Base-by-base conservation (phyloP, 495 filamentous ascomycete species). In the Evernia prunastri region DNA sequence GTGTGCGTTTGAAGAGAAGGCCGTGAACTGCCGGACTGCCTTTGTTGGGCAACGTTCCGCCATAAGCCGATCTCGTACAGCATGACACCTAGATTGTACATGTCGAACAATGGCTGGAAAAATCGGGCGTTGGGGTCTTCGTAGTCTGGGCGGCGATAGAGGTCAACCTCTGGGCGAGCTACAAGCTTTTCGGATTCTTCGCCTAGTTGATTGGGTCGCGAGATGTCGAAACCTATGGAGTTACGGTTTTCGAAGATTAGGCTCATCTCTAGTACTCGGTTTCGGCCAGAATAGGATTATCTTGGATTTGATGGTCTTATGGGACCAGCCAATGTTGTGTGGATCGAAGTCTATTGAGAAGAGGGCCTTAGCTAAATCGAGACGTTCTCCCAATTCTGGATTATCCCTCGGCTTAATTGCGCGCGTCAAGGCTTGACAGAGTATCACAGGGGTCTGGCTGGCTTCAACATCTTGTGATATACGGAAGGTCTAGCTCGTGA, bases 281-380 rank as follows among this genome's bases (percentile, higher is more conserved):
- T 63, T 66, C 7, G 65, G 66, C 65, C 73, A 74, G 65, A 76
- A 77, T 17, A 76, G 61, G 47, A 77, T 66, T 39, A 75, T 77
- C n/a, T 73, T 67, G 1, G 75, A 66, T 20, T 71, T 63, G 25
- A 77, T 64, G 36, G 67, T 71, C 56, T 77, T 77, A 66, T 77
- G 74, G 37, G 74, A 29, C 75, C 75, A 77, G 43, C 74, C 73
- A n/a, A 72, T 62, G 27, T 72, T 77, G 59, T 75, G 70, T 12
- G 75, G 43, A 45, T 74, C 71, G 29, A 75, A 69, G 1, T 74
- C 39, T 17, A 70, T 75, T 20, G 73, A 66, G 5, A 65, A 67
- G 9, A 77, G 54, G 10, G 66, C 59, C 36, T 65, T 64, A 0
- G 66, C 69, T 0, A 77, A 61, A 18, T 67, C 43, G 33, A 77